These are phyloP conservation scores for Lagenaria siceraria DNA, from an alignment of 306 rosid genomes.

Conservation along the genomic window DNA sequence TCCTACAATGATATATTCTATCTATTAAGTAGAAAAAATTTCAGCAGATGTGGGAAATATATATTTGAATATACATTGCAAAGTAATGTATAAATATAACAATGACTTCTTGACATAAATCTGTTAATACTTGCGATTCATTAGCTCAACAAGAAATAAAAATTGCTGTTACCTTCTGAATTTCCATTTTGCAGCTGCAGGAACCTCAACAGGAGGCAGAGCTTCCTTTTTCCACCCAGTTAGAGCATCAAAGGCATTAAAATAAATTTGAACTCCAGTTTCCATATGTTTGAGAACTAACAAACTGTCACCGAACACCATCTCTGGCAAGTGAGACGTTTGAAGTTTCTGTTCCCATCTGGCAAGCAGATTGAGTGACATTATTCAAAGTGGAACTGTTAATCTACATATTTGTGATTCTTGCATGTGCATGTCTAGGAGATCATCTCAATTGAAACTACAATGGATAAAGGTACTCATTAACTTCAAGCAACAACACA, in stretches of 20 bases:
- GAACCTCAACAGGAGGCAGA: constrained; percentile 91
- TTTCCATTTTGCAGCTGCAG: constrained; percentile 97
- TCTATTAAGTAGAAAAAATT: neutral
- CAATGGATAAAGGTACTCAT: neutral
- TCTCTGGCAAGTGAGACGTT: constrained; percentile 86
- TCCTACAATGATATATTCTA: neutral
- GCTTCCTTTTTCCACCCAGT: constrained; percentile 93
- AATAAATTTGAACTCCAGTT: constrained; percentile 62
- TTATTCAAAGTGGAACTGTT: neutral
- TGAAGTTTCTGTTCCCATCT: constrained; percentile 87
- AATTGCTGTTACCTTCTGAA: constrained; percentile 46
- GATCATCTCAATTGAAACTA: neutral
- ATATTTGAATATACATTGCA: too few species aligned
- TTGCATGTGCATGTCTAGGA: neutral
- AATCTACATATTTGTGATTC: neutral
- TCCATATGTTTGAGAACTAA: constrained; percentile 51
- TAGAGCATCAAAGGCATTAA: constrained; percentile 89
- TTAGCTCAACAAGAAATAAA: neutral
- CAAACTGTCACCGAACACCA: constrained; percentile 83
- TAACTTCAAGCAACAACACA: neutral
- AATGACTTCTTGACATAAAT: neutral
- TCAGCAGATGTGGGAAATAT: neutral
- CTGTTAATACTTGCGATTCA: neutral
- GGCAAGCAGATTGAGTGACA: constrained; percentile 11
- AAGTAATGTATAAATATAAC: neutral